Evolutionary conservation across 2,329 filamentous ascomycete species (phyloP).

Genomic region (Daldinia sp.): DNA sequence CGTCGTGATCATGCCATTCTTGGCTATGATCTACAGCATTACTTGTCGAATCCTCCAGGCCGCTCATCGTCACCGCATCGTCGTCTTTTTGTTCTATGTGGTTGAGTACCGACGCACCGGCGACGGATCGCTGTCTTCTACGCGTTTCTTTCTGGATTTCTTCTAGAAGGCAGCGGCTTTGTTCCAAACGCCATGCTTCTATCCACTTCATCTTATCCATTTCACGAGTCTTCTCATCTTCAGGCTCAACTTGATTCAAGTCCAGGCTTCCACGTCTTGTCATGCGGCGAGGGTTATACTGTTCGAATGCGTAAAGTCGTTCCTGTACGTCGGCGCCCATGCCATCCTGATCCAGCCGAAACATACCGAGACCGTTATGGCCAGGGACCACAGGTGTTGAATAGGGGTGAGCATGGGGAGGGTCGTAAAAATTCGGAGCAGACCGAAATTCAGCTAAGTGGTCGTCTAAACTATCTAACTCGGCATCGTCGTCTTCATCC

Average conservation of each 20-base stretch:
- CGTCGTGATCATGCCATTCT: constrained; percentile 63
- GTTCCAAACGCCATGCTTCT: constrained; percentile 90
- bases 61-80: constrained; percentile 43
- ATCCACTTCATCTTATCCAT: constrained; percentile 83
- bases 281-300: constrained; percentile 77
- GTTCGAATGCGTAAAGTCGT: constrained; percentile 88
- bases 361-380: constrained; percentile 91
- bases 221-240: constrained; percentile 66
- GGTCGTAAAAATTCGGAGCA: constrained; percentile 54
- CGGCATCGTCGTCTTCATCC: constrained; percentile 68
- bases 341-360: constrained; percentile 69
- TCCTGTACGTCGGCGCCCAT: constrained; percentile 72
- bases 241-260: constrained; percentile 58
- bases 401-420: constrained; percentile 58
- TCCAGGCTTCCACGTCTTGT: constrained; percentile 64
- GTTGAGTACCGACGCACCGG: constrained; percentile 31
- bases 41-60: constrained; percentile 46
- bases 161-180: constrained; percentile 83
- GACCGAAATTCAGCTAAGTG: constrained; percentile 89
- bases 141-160: constrained; percentile 89
- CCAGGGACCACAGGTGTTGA: constrained; percentile 79
- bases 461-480: constrained; percentile 92
- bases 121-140: constrained; percentile 62
- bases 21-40: constrained; percentile 50
- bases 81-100: constrained; percentile 45